Conservation (phyloP, 163 green algal species). For the Chlamydomonas reinhardtii region DNA sequence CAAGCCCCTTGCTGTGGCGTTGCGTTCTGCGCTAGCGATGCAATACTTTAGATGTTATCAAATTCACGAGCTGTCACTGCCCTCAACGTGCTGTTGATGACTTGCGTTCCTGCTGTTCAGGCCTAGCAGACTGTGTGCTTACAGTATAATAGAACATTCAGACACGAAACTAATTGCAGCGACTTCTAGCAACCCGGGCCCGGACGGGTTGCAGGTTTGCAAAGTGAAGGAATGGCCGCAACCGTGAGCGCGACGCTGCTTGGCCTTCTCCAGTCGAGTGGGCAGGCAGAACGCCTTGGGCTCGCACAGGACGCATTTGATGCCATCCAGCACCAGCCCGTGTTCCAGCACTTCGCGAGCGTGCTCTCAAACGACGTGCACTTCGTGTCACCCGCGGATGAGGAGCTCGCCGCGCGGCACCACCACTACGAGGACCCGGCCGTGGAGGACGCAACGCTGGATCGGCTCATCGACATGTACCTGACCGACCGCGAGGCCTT, state of each 20-base stretch:
- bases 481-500: constrained; percentile 4
- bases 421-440: not conserved
- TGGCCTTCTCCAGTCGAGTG: not conserved
- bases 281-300: constrained; percentile 1
- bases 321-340: not conserved
- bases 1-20: no score
- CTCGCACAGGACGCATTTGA: not conserved
- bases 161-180: no score
- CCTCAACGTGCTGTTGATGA: no score
- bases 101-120: no score
- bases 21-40: no score
- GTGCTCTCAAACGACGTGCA: not conserved
- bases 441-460: not conserved
- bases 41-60: no score
- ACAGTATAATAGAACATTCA: no score
- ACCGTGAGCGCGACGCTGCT: not conserved
- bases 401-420: constrained; percentile 17
- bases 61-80: no score
- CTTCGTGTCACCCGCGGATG: constrained; percentile 1
- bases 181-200: no score
- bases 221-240: no score
- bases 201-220: no score
- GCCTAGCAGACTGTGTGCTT: no score
- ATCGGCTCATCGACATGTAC: not conserved
- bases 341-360: constrained; percentile 15